Percentiles rank a stretch among this genome's conserved stretches.
Conservation (phyloP, 108 stramenopile species). For the Heterococcus sp. region DNA sequence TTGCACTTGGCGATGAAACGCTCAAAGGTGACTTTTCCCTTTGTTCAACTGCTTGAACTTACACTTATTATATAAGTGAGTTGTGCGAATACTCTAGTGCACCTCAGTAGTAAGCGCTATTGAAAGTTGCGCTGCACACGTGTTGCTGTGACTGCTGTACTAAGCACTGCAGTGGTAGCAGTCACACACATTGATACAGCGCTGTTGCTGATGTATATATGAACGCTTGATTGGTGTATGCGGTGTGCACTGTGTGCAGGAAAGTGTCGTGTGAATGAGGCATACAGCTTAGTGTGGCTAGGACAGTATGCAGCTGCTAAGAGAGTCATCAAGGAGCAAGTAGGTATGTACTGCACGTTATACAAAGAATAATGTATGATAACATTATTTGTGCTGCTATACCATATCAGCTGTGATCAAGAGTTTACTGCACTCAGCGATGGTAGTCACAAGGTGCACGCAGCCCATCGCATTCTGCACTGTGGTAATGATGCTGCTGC, state of each 20-base stretch:
- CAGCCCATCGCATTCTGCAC: no score
- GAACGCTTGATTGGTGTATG: background rate
- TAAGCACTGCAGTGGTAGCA: background rate
- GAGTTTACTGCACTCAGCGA: no score
- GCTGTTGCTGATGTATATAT: background rate
- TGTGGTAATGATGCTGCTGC: no score
- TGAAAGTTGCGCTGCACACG: no score
- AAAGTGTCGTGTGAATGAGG: conserved; percentile 39
- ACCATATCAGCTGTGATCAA: no score
- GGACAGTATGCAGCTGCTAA: conserved; percentile 20
- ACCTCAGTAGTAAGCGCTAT: no score
- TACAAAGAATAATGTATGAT: no score
- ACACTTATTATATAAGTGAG: background rate
- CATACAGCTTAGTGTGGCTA: conserved; percentile 37
- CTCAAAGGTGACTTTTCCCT: background rate
- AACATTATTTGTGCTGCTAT: no score
- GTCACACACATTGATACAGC: background rate
- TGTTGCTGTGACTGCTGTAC: background rate
- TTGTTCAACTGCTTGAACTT: background rate
- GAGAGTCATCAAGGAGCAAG: conserved; percentile 8
- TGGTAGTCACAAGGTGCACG: no score
- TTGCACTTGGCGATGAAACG: background rate
- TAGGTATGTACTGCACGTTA: no score
- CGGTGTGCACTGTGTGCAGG: background rate
- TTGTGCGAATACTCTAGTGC: background rate